Evolutionary conservation across 2,329 filamentous ascomycete genomes (phyloP).

Genomic region (Blastomyces emzantsi): DNA sequence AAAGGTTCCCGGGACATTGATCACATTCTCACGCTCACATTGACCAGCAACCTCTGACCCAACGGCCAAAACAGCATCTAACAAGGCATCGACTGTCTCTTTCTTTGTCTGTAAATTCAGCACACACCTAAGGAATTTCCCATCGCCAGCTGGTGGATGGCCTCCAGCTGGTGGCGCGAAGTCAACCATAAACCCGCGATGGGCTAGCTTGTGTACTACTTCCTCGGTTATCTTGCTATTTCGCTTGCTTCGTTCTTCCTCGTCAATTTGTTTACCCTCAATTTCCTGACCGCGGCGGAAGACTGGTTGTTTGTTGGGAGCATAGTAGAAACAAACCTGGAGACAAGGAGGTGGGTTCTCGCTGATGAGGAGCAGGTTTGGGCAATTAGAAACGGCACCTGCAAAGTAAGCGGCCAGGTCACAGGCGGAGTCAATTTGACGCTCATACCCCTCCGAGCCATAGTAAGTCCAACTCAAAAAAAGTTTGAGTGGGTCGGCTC

Average conservation of each 20-base stretch:
- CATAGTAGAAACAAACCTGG: conserved; percentile 92
- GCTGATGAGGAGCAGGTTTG: conserved; percentile 62
- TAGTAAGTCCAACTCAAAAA: conserved; percentile 87
- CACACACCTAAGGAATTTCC: conserved; percentile 60
- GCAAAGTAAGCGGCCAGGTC: conserved; percentile 62
- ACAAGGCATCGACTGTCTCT: conserved; percentile 54
- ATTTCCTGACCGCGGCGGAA: conserved; percentile 25
- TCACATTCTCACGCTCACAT: background rate
- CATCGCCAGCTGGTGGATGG: conserved; percentile 44
- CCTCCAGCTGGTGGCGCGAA: conserved; percentile 47
- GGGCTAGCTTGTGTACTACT: conserved; percentile 47
- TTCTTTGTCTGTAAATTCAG: conserved; percentile 53
- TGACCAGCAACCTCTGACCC: conserved; percentile 28
- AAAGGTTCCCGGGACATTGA: background rate
- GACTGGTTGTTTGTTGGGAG: conserved; percentile 47
- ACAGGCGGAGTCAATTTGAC: conserved; percentile 64
- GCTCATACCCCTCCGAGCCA: conserved; percentile 62
- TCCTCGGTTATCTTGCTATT: conserved; percentile 50
- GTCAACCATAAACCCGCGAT: conserved; percentile 60
- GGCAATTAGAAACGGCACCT: conserved; percentile 44
- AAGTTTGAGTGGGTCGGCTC: conserved; percentile 77
- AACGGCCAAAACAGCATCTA: conserved; percentile 49
- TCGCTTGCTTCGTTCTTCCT: conserved; percentile 31
- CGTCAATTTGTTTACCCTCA: conserved; percentile 20
- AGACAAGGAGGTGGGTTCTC: conserved; percentile 74